Percentiles rank a stretch among this genome's conserved stretches.
phyloP scores from a whole-genome alignment of 2,329 filamentous ascomycete genomes.

The Microsporum audouinii region DNA sequence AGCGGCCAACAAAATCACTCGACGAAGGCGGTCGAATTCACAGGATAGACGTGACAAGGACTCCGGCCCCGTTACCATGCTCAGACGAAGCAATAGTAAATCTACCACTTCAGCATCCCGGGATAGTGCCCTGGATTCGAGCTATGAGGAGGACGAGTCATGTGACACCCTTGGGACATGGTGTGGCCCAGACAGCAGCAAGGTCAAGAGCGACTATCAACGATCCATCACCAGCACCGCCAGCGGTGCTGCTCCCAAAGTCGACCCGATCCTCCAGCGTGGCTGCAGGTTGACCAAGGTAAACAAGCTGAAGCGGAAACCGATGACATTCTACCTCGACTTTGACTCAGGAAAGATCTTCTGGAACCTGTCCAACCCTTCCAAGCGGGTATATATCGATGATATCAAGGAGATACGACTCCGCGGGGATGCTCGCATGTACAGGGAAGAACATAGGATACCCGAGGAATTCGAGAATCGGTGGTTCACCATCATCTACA shows the following conservation, averaged over 20 bases:
- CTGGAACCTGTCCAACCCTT: slow-evolving; percentile 69
- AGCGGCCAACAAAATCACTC: slow-evolving; percentile 56
- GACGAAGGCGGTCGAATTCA: slow-evolving; percentile 66
- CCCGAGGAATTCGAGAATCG: slow-evolving; percentile 54
- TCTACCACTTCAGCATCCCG: slow-evolving; percentile 48
- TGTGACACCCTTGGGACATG: slow-evolving; percentile 35
- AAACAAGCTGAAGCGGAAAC: slow-evolving; percentile 66
- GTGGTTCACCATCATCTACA: slow-evolving; percentile 87
- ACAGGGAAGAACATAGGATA: slow-evolving; percentile 70
- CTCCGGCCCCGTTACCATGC: slow-evolving; percentile 76
- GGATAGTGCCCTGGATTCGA: slow-evolving; percentile 34
- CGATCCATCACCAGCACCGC: slow-evolving; percentile 26
- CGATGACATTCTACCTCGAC: slow-evolving; percentile 68
- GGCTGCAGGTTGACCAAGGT: slow-evolving; percentile 73
- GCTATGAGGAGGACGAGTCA: slow-evolving; percentile 37
- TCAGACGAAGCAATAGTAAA: slow-evolving; percentile 81
- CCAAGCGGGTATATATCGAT: slow-evolving; percentile 85
- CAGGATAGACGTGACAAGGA: slow-evolving; percentile 73
- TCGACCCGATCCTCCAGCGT: slow-evolving; percentile 63
- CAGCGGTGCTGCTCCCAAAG: slow-evolving; percentile 49
- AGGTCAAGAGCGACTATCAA: slow-evolving; percentile 28
- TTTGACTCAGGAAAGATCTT: slow-evolving; percentile 72
- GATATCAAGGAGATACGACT: slow-evolving; percentile 85
- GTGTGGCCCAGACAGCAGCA: slow-evolving; percentile 32
- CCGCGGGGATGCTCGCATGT: slow-evolving; percentile 74